Evolutionary conservation across 2,329 filamentous ascomycete genomes (phyloP).

Genomic region (Penicillium psychrosexuale): DNA sequence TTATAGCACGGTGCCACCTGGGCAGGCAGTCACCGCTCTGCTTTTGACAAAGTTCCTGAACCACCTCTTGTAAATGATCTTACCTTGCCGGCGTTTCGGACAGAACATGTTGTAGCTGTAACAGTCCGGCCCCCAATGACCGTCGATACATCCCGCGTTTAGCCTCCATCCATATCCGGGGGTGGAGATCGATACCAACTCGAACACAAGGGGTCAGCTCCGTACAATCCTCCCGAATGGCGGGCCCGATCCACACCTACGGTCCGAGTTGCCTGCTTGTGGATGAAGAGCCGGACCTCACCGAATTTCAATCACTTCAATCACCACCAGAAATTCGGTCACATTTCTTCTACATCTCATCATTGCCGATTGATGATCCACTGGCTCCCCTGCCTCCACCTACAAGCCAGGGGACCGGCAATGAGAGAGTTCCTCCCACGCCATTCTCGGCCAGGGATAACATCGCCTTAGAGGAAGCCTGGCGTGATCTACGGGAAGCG

Average conservation of each 20-base stretch:
- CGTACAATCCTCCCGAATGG: conserved; percentile 28
- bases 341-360: conserved; percentile 83
- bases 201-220: neutral
- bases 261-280: conserved; percentile 56
- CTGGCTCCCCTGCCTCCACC: conserved; percentile 63
- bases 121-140: conserved; percentile 13
- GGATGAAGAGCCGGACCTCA: conserved; percentile 35
- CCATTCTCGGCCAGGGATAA: conserved; percentile 81
- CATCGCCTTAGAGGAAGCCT: conserved; percentile 72
- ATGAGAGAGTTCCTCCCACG: conserved; percentile 61
- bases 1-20: conserved; percentile 5
- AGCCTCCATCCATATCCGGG: neutral
- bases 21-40: neutral
- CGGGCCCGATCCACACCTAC: conserved; percentile 55
- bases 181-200: conserved; percentile 3
- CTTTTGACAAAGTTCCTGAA: neutral
- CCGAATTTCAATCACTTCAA: conserved; percentile 35
- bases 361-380: conserved; percentile 81
- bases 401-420: conserved; percentile 48
- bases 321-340: conserved; percentile 59
- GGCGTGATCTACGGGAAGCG: conserved; percentile 56
- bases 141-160: conserved; percentile 6
- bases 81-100: conserved; percentile 6
- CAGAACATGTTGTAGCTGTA: neutral
- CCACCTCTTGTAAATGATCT: neutral